These are phyloP conservation scores for Eleusine coracana DNA, from an alignment of 176 grass and related monocot species.

Conservation along the genomic window DNA sequence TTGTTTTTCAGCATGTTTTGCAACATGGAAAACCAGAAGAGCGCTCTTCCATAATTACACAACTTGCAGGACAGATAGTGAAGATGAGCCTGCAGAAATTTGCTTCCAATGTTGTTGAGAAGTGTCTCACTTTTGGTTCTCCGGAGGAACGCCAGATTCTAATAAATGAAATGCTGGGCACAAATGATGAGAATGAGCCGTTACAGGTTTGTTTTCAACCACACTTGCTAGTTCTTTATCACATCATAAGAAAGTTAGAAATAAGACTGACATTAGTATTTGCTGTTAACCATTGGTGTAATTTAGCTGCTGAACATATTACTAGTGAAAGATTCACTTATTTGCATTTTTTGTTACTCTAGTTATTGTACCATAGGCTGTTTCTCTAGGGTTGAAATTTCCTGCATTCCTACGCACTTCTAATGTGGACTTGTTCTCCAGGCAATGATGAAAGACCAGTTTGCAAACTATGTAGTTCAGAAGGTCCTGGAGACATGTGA, in stretches of 20 bases:
- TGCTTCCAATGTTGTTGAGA: conserved; percentile 96
- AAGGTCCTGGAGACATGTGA: conserved; percentile 97
- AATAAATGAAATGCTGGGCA: conserved; percentile 93
- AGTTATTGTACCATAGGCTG: background rate
- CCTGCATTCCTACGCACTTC: conserved; percentile 19
- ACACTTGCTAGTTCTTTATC: conserved; percentile 7
- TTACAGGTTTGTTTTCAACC: conserved; percentile 70
- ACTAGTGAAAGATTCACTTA: background rate
- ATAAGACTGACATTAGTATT: background rate
- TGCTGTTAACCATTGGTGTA: background rate
- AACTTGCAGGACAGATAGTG: conserved; percentile 90
- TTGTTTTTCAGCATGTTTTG: conserved; percentile 79
- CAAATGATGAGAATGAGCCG: conserved; percentile 95
- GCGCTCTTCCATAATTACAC: conserved; percentile 70
- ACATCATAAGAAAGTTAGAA: conserved; percentile 1
- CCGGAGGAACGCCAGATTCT: conserved; percentile 78
- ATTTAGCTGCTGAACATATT: conserved; percentile 4
- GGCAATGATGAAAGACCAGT: conserved; percentile 99
- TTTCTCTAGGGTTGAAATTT: conserved; percentile 15
- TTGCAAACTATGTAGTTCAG: conserved; percentile 96
- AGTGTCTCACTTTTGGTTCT: conserved; percentile 83
- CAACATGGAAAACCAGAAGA: conserved; percentile 85
- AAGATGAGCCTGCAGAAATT: conserved; percentile 99
- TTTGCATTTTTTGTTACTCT: background rate
- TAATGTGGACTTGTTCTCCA: conserved; percentile 34